Conservation (phyloP, 2,329 filamentous ascomycete species). For the Paraconiothyrium brasiliense region DNA sequence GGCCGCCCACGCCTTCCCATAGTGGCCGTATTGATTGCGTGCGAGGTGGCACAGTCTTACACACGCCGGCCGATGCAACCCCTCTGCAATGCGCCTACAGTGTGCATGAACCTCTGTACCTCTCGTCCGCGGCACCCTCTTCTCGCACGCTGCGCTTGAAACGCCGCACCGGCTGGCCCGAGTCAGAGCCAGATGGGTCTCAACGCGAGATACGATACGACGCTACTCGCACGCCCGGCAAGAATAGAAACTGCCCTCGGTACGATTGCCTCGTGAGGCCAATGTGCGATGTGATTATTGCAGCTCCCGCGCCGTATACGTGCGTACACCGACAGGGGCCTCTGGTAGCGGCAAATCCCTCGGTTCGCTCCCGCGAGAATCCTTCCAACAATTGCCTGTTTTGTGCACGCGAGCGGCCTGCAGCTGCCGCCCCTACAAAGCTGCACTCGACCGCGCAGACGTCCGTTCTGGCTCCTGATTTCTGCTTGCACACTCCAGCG, state of each 20-base stretch:
- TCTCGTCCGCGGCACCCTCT: background rate
- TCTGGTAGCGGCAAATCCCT: constrained; percentile 15
- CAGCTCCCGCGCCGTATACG: constrained; percentile 3
- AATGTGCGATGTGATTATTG: background rate
- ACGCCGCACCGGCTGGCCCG: constrained; percentile 8
- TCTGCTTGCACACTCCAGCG: too few species aligned
- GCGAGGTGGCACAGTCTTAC: constrained; percentile 13
- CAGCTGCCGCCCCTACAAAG: background rate
- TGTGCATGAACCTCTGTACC: background rate
- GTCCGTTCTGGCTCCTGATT: too few species aligned
- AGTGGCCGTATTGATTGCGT: constrained; percentile 9
- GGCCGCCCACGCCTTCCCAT: constrained; percentile 1
- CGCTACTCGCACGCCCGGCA: background rate
- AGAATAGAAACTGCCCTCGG: constrained; percentile 7
- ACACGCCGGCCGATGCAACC: constrained; percentile 1
- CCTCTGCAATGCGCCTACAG: background rate
- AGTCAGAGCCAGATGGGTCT: constrained; percentile 5
- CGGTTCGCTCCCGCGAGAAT: constrained; percentile 13
- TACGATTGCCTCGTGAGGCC: constrained; percentile 6
- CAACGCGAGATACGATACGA: background rate
- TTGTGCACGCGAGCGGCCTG: constrained; percentile 11
- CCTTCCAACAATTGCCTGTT: constrained; percentile 15
- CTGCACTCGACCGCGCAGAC: too few species aligned
- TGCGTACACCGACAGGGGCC: constrained; percentile 7
- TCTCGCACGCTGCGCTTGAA: constrained; percentile 4